Percentiles rank a stretch among this genome's conserved stretches.
These are phyloP conservation scores for Eucalyptus erythrocorys DNA, from an alignment of 345 rosid species.

Conservation along the genomic window DNA sequence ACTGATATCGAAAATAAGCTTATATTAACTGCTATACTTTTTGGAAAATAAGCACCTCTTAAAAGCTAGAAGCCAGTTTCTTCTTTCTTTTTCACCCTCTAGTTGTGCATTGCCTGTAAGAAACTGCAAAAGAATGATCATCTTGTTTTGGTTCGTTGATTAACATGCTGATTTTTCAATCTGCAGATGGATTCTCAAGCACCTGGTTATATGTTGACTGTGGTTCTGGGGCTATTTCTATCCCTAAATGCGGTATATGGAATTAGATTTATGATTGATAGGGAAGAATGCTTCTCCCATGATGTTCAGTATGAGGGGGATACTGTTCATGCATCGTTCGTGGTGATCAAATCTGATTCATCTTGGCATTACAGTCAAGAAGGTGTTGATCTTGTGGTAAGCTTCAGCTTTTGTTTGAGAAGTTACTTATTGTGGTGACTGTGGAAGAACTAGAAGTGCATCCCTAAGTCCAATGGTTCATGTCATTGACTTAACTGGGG, in stretches of 20 bases:
- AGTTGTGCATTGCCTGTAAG: neutral
- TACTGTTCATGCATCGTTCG: slow-evolving; percentile 50
- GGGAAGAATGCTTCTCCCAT: slow-evolving; percentile 60
- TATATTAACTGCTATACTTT: too few species aligned
- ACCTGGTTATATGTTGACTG: neutral
- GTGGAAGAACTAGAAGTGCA: neutral
- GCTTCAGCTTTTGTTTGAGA: neutral
- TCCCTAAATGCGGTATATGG: slow-evolving; percentile 19
- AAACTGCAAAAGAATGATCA: neutral
- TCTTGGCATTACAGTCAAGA: slow-evolving; percentile 46
- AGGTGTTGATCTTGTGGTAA: slow-evolving; percentile 68
- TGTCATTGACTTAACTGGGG: neutral
- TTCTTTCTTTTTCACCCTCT: neutral
- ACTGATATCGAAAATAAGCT: neutral
- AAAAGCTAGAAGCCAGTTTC: neutral
- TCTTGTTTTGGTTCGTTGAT: neutral
- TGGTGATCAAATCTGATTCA: slow-evolving; percentile 42
- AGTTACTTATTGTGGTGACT: neutral
- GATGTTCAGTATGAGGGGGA: slow-evolving; percentile 58
- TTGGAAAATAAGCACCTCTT: neutral
- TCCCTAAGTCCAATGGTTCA: neutral
- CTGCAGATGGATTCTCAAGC: neutral
- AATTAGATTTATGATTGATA: slow-evolving; percentile 49
- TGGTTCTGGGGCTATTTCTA: slow-evolving; percentile 20
- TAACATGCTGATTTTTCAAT: neutral